Conservation (phyloP, 306 rosid species). For the Prinsepia uniflora region DNA sequence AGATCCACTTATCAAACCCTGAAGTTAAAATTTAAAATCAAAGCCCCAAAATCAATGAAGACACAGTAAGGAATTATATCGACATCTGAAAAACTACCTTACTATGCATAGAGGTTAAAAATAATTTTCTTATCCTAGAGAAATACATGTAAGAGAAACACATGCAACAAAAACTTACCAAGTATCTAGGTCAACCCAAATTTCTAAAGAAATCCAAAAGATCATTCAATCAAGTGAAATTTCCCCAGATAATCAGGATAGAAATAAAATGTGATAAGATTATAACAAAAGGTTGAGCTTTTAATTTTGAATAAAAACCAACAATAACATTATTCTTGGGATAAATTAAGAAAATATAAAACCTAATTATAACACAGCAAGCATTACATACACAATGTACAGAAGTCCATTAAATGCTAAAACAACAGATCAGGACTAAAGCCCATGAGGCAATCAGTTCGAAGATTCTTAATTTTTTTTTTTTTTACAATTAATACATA, state of each 20-base stretch:
- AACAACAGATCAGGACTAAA: not conserved
- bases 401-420: not conserved
- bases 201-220: not conserved
- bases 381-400: not conserved
- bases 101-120: not conserved
- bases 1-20: conserved; percentile 95
- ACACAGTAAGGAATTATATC: not conserved
- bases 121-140: not conserved
- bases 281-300: not conserved
- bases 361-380: not conserved
- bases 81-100: conserved; percentile 1
- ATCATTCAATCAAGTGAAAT: not conserved
- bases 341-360: not conserved
- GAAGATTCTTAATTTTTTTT: not conserved
- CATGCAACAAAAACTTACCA: not conserved
- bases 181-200: not conserved
- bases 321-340: not conserved
- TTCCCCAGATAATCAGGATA: not conserved
- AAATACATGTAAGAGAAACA: not conserved
- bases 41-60: not conserved
- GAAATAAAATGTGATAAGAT: not conserved
- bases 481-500: not conserved
- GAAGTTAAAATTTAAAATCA: conserved; percentile 20
- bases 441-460: not conserved
- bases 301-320: not conserved